Evolutionary conservation across 495 filamentous ascomycete genomes (phyloP), one percentile per base, ranked within the genome.

Genomic region (Symbiotaphrina buchneri): DNA sequence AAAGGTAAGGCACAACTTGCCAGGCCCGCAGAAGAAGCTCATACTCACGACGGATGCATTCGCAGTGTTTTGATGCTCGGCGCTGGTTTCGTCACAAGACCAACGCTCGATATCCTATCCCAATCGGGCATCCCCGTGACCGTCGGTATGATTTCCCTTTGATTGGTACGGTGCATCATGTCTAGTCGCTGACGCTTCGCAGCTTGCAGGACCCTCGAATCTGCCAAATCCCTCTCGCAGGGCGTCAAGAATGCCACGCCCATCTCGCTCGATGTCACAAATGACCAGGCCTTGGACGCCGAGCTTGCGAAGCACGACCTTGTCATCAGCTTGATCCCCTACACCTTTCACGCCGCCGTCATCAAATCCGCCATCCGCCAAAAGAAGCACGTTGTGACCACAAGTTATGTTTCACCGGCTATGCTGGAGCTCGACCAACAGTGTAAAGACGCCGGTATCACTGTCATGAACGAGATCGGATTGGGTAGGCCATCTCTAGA

Each of bases 381-480:
- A 36, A 94, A 93, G 74, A 90, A 76, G 56, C 56, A 95, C 59
- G 84, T 95, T 31, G 87, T 95, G 31, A 94, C 87, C 24, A 95
- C 87, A n/a, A 77, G 68, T 35, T 94, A 95, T 43, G 74, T 91
- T 28, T 87, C 78, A 2, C 82, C 83, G 0, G 81, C 80, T 18
- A 94, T 97, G 84, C 43, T 70, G 51, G 87, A 80, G 56, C 61
- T 97, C 18, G 81, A 94, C 35, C 56, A 65, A 34, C 62, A 71
- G 39, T 69, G 64, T 47, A 93, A 93, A 62, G 73, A 74, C 27
- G 90, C 90, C 6, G 85, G 83, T 29, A 95, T 97, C 42, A 91
- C 82, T 0, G 83, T 97, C 36, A 77, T 97, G 76, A 94, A 97
- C 47, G 87, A 97, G 66, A 91, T 94, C 47, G 84, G 85, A 4